A percentile compares a stretch with the other conserved stretches of the same genome.
Evolutionary conservation across 805 yeast genomes (phyloP).

Genomic region (Phaffomyces antillensis): DNA sequence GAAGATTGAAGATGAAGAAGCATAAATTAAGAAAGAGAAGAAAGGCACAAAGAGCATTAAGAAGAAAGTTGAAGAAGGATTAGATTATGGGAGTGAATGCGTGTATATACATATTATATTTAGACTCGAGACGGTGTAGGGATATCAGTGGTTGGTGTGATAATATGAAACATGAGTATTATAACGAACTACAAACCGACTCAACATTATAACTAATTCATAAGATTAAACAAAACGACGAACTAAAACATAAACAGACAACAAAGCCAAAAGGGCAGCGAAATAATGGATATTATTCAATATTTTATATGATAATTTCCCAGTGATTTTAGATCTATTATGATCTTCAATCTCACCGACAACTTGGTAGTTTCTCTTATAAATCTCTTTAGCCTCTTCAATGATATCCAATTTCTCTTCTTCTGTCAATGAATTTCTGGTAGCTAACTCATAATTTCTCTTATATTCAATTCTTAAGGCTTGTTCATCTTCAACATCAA

Average conservation of each 20-base stretch:
- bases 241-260: conserved; percentile 28
- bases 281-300: conserved; percentile 47
- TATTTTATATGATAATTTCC: conserved; percentile 47
- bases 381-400: conserved; percentile 59
- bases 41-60: conserved; percentile 80
- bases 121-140: too few relatives aligned
- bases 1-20: conserved; percentile 94
- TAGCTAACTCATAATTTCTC: conserved; percentile 68
- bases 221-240: conserved; percentile 22
- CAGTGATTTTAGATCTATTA: conserved; percentile 50
- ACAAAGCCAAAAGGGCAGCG: conserved; percentile 26
- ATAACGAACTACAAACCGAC: neutral
- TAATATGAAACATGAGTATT: too few relatives aligned
- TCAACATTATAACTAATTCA: neutral
- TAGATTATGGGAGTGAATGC: conserved; percentile 1
- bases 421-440: conserved; percentile 66
- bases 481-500: conserved; percentile 63
- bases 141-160: too few relatives aligned
- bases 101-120: too few relatives aligned
- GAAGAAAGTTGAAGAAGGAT: conserved; percentile 43
- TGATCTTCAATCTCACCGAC: conserved; percentile 61
- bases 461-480: conserved; percentile 60
- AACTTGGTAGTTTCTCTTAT: conserved; percentile 52
- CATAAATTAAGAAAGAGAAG: conserved; percentile 97
- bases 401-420: conserved; percentile 63